Evolutionary conservation across 306 rosid species (phyloP).

Genomic region (Astragalus glycyphyllos): DNA sequence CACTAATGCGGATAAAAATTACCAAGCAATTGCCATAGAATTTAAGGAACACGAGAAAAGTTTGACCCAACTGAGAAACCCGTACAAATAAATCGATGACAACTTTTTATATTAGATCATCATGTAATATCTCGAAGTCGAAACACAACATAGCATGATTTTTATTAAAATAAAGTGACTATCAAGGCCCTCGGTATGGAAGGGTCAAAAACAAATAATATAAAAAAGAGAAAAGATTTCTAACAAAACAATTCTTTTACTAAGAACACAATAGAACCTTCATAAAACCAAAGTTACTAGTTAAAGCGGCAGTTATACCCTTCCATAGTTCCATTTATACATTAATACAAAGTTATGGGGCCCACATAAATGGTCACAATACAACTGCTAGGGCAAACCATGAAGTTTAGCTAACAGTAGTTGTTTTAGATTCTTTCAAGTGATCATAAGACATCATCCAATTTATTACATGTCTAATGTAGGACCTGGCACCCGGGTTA

Average conservation of each 20-base stretch:
- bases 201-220: not conserved
- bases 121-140: not conserved
- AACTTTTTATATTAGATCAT: not conserved
- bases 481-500: not conserved
- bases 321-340: slow-evolving; percentile 3
- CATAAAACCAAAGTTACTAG: not conserved
- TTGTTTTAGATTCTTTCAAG: not conserved
- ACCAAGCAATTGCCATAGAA: not conserved
- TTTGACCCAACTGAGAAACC: slow-evolving; percentile 10
- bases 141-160: not conserved
- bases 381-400: slow-evolving; percentile 6
- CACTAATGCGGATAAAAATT: slow-evolving; percentile 18
- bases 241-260: not conserved
- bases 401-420: not conserved
- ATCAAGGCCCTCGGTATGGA: not conserved
- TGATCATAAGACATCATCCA: slow-evolving; percentile 16
- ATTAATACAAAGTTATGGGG: slow-evolving; percentile 23
- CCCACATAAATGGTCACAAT: not conserved
- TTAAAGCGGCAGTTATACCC: slow-evolving; percentile 12
- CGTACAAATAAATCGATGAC: not conserved
- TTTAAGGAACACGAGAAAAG: slow-evolving; percentile 8
- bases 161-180: slow-evolving; percentile 2
- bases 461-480: slow-evolving; percentile 9
- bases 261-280: slow-evolving; percentile 5
- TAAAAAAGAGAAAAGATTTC: not conserved